Base-by-base conservation (phyloP, 2,329 filamentous ascomycete genomes). In the Alternaria ethzedia region DNA sequence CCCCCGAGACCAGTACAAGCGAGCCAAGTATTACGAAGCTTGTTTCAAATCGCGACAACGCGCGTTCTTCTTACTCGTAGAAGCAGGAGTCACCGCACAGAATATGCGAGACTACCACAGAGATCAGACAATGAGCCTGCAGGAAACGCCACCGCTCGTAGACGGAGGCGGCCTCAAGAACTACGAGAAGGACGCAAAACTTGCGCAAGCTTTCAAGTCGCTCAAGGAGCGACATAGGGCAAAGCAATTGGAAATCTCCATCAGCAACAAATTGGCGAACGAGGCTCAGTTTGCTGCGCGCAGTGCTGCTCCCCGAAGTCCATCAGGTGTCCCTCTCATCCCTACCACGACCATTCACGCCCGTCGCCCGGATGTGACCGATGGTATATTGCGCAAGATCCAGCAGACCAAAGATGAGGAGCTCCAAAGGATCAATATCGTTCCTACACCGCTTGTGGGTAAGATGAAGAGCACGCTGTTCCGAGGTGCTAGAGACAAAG, bases 41-140 rank as follows among this genome's bases (percentile, higher is more conserved):
- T 78, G 76, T 49, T 78, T 72, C 64, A 74, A 68, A 36, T 75
- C 74, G 8, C 75, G 77, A 10, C 71, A 77, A 17, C 70, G 71
- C 4, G 77, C 77, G 2, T 63, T 75, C n/a, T 63, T 61, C 36
- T 65, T 78, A 6, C 70, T 79, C 17, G 54, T 72, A n/a, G 75
- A 77, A 61, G 73, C 74, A 11, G 76, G 76, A 8, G 46, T 79
- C 23, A 74, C 66, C 5, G 47, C 68, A 28, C 64, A 66, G 17
- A 73, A 79, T 23, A 73, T 78, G 25, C 64, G 60, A 21, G 75
- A 74, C 52, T 79, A 78, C 61, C 63, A 66, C 13, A 70, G 64
- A 50, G 25, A 62, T 13, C 76, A 79, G 52, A 28, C 62, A 20
- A 56, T 47, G 10, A 65, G 69, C 52, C 68, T 73, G 11, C 69